Evolutionary conservation across 192 early-diverging fungal species (phyloP), one percentile per base, ranked within the genome.

Genomic region (Coemansia sp.): DNA sequence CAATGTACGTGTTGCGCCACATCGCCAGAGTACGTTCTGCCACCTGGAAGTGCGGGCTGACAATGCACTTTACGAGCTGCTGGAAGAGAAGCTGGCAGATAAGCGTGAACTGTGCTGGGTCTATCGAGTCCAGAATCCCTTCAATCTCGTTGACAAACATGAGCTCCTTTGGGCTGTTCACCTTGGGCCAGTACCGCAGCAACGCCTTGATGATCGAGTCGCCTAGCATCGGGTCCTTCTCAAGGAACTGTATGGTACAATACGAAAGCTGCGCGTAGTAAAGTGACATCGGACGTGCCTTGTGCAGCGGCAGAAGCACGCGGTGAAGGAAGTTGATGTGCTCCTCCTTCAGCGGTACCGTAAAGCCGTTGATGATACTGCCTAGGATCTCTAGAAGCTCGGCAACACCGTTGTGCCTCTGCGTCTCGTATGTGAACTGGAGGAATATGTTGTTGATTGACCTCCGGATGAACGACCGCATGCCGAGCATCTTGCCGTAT

Each of bases 301-400:
- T 98, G 82, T 99, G 97, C 53, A 99, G 78, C 9, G 97, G 97
- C 58, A 99, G 79, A 61, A 99, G 84, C 22, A 97, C 96, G 52
- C 90, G 85, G 48, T 88, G 89, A 53, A 99, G 71, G 78, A 99
- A 99, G 27, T 88, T 89, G 79, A 96, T 94, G 83, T 99, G 97
- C 82, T 99, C 97, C 56, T 98, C 94, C 74, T 99, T 99, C 38
- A 99, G 83, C 41, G 97, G 97, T 25, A 98, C 83, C 2, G 97
- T 96, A 72, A 99, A 99, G 19, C 97, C 97, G 74, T 99, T 99
- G 82, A 99, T 99, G 65, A 99, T 99, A 82, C 97, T 99, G 64
- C 97, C 97, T 25, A 99, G 83, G 65, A 99, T 99, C 76, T 99
- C 97, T 19, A 99, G 74, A 55, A 99, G 79, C 77, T 99, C 97